Conservation (phyloP, 768 basidiomycete genomes). For the Boletellus sp. region DNA sequence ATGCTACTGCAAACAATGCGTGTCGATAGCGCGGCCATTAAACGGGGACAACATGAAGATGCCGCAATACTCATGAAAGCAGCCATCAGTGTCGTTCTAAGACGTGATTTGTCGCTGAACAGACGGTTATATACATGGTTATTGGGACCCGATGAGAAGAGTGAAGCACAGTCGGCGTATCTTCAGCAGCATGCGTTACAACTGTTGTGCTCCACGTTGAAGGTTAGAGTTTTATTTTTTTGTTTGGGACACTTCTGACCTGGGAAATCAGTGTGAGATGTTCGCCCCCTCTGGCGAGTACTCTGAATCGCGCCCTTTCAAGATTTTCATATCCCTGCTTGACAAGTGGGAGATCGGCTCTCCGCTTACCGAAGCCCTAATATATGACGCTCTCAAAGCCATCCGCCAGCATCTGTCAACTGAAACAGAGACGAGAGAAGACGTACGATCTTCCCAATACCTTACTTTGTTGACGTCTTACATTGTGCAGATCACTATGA, state of each 20-base stretch:
- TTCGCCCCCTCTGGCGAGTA: slow-evolving; percentile 66
- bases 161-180: slow-evolving; percentile 70
- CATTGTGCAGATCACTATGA: slow-evolving; percentile 59
- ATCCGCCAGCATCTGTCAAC: slow-evolving; percentile 55
- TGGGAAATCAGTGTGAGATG: slow-evolving; percentile 64
- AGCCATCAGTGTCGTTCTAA: slow-evolving; percentile 83
- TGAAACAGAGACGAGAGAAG: slow-evolving; percentile 52
- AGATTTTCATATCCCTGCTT: slow-evolving; percentile 89
- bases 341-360: slow-evolving; percentile 98
- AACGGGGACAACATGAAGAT: slow-evolving; percentile 68
- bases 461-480: not conserved
- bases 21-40: slow-evolving; percentile 68
- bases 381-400: slow-evolving; percentile 76
- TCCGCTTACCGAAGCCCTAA: slow-evolving; percentile 69
- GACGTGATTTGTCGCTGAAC: slow-evolving; percentile 90
- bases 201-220: slow-evolving; percentile 65
- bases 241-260: slow-evolving; percentile 10
- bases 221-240: slow-evolving; percentile 38
- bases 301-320: slow-evolving; percentile 83
- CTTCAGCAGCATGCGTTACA: slow-evolving; percentile 68
- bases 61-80: slow-evolving; percentile 81
- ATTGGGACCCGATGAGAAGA: slow-evolving; percentile 75
- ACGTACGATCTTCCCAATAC: slow-evolving; percentile 42
- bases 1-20: slow-evolving; percentile 74
- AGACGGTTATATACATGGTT: slow-evolving; percentile 93